Percentiles rank a stretch among this genome's conserved stretches.
Conservation (phyloP, 768 basidiomycete species). For the Trametes gibbosa region DNA sequence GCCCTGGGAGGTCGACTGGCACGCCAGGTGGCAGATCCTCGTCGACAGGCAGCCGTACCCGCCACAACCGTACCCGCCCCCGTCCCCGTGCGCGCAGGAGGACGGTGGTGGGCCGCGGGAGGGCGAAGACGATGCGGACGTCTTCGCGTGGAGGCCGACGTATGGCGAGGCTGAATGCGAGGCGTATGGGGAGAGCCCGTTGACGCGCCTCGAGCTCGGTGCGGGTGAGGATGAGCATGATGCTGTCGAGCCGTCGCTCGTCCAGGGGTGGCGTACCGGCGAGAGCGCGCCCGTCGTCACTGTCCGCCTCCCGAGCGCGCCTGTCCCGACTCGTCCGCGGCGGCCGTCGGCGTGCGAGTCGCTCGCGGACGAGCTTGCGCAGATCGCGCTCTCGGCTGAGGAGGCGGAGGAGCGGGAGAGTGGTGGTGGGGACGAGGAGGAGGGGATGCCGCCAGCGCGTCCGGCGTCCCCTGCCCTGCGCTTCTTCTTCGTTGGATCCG, state of each 20-base stretch:
- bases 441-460: neutral
- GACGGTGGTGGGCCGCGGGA: neutral
- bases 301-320: neutral
- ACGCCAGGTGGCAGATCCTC: conserved; percentile 9
- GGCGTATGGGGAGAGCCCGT: neutral
- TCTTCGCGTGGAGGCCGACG: neutral
- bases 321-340: neutral
- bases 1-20: conserved; percentile 5
- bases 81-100: too few species aligned
- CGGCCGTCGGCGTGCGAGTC: neutral
- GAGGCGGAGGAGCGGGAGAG: neutral
- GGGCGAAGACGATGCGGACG: neutral
- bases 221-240: too few species aligned
- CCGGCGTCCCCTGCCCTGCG: conserved; percentile 2
- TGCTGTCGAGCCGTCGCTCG: neutral
- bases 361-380: neutral
- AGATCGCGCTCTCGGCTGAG: neutral
- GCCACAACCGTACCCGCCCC: neutral
- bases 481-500: neutral
- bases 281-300: neutral
- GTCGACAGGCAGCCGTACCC: neutral
- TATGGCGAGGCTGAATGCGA: neutral
- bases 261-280: neutral
- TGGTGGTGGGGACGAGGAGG: neutral
- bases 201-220: neutral